These are phyloP conservation scores for Nicotiana paniculata DNA, from an alignment of 257 asterid species.

Conservation along the genomic window DNA sequence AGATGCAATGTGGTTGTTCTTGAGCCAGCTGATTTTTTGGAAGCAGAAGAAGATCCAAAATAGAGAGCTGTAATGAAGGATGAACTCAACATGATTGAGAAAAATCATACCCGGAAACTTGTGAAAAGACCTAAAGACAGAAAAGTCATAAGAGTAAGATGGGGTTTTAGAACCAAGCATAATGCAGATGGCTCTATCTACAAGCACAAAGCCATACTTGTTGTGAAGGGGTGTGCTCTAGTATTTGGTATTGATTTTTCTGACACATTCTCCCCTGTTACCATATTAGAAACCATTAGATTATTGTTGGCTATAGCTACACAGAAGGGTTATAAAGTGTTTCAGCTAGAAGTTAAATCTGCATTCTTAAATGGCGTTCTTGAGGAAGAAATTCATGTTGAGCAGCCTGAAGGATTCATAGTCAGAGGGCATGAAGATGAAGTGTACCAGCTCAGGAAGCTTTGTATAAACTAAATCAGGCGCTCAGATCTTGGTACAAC, in stretches of 20 bases:
- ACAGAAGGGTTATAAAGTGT: not conserved
- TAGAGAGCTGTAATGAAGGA: not conserved
- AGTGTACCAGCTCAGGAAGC: too few relatives aligned
- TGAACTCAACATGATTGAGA: not conserved
- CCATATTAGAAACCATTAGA: not conserved
- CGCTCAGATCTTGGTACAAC: too few relatives aligned
- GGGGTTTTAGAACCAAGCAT: not conserved
- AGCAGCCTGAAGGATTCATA: too few relatives aligned
- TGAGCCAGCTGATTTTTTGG: too few relatives aligned
- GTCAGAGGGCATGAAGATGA: too few relatives aligned
- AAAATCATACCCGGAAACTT: not conserved
- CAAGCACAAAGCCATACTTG: not conserved
- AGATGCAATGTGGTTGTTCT: not conserved
- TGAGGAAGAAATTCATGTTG: not conserved
- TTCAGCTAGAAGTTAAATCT: not conserved
- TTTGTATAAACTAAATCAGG: too few relatives aligned
- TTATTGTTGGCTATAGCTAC: not conserved
- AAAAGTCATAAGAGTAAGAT: not conserved
- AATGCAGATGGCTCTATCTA: not conserved
- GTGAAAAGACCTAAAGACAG: not conserved
- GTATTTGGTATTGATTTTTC: not conserved
- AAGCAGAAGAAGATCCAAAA: not conserved
- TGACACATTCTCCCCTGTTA: not conserved
- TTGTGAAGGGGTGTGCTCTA: not conserved
- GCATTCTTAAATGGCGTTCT: not conserved